These are phyloP conservation scores for Colletotrichum tanaceti DNA, from an alignment of 2,329 filamentous ascomycete species.

Conservation along the genomic window DNA sequence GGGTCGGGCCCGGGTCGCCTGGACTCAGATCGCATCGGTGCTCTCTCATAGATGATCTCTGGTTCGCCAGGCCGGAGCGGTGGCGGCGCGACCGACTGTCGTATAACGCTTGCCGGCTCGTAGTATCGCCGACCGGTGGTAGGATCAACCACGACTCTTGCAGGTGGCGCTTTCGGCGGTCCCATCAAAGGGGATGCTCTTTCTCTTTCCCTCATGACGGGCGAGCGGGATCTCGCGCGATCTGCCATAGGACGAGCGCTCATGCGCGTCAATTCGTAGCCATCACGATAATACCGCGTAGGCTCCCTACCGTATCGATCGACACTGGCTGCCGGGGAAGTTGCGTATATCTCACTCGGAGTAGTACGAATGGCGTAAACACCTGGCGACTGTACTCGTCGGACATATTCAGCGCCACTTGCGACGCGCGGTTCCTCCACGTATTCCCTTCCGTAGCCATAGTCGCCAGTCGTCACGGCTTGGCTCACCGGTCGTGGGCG, in stretches of 20 bases:
- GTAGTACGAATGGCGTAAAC: constrained; percentile 53
- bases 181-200: constrained; percentile 61
- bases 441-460: constrained; percentile 50
- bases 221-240: constrained; percentile 61
- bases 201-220: constrained; percentile 58
- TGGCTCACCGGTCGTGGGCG: constrained; percentile 44
- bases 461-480: constrained; percentile 16
- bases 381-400: constrained; percentile 53
- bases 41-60: constrained; percentile 75
- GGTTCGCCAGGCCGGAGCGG: constrained; percentile 55
- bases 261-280: constrained; percentile 56
- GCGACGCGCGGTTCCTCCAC: constrained; percentile 48
- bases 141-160: constrained; percentile 79
- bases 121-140: constrained; percentile 84
- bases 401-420: constrained; percentile 50
- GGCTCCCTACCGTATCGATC: constrained; percentile 56
- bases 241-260: constrained; percentile 62
- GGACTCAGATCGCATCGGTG: constrained; percentile 63
- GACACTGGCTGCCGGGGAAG: constrained; percentile 57
- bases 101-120: constrained; percentile 61
- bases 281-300: constrained; percentile 58
- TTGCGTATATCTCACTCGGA: constrained; percentile 52
- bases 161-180: constrained; percentile 63
- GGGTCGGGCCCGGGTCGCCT: constrained; percentile 60
- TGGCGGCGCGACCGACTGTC: constrained; percentile 67